Base-by-base conservation (phyloP, 139 green algal species). In the Closterium sp. region DNA sequence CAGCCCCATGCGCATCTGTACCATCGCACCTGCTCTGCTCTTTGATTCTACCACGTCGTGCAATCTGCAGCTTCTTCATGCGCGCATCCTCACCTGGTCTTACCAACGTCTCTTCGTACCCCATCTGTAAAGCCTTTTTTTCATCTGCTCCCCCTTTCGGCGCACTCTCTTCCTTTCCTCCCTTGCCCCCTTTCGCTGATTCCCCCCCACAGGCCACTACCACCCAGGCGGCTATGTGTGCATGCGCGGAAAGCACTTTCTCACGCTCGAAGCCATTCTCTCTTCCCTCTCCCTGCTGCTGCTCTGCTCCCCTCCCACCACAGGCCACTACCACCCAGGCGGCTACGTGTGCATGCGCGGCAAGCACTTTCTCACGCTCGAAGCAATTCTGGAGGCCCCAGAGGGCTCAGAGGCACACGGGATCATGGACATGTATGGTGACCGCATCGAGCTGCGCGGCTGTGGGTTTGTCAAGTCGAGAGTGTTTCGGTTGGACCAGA, bases 371-470 rank as follows among this genome's bases (percentile, higher is more conserved):
- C 84, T 97, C 4, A 97, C 96, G 0, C 17, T 97, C 4, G 93
- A 96, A 73, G 96, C 92, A 6, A 91, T 97, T 79, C 79, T 97
- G 45, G 96, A 97, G 89, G 96, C 96, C 2, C 94, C 95, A 4
- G 5, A 27, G 7, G 95, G 90, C 19, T 92, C 88, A 30, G 95
- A 95, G 27, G 96, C 96, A 0, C 96, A 96, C 85, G 95, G 79
- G 4, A 84, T 95, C 0, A 34, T 97, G 62, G 79, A 96, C 3
- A 29, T 97, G 22, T 91, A 88, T 22, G 17, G 34, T 28, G 89
- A 91, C 38, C 22, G 84, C 17, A 28, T 91, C 19, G 31, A 27
- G 24, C 31, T 91, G 62, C 9, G 24, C 0, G 89, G 89, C 1
- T 91, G 0, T 91, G 89, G 89, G 21, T 31, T 27, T 34, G 89